Percentiles rank a stretch among this genome's conserved stretches.
phyloP scores from a whole-genome alignment of 345 rosid genomes.

The Limnanthes douglasii region DNA sequence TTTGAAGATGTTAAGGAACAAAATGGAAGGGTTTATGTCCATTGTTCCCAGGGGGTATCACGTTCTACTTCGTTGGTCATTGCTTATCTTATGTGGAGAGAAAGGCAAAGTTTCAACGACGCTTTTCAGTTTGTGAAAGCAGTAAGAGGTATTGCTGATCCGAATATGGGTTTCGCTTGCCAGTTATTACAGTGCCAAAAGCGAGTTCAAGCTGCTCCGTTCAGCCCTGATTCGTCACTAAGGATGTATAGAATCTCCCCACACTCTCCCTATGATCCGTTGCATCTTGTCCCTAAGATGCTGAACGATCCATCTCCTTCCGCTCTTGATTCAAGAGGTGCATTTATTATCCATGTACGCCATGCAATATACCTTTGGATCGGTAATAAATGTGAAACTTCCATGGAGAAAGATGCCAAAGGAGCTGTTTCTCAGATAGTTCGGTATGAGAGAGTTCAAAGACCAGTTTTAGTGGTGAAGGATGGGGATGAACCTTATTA shows the following conservation, averaged over 20 bases:
- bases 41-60: conserved; percentile 98
- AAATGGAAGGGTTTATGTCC: conserved; percentile 86
- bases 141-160: conserved; percentile 96
- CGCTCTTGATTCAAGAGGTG: conserved; percentile 93
- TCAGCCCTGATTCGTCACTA: conserved; percentile 89
- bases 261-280: conserved; percentile 93
- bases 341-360: conserved; percentile 87
- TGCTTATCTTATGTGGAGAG: conserved; percentile 99
- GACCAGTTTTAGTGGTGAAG: conserved; percentile 45
- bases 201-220: conserved; percentile 93
- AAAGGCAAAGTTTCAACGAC: conserved; percentile 95
- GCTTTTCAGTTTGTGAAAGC: conserved; percentile 96
- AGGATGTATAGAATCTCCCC: conserved; percentile 91
- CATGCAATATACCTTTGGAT: conserved; percentile 80
- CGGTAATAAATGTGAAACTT: conserved; percentile 72
- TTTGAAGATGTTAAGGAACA: conserved; percentile 97
- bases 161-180: conserved; percentile 99
- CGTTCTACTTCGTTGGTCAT: conserved; percentile 97
- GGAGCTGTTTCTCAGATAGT: conserved; percentile 93
- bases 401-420: conserved; percentile 96
- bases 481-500: conserved; percentile 84
- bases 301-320: conserved; percentile 71
- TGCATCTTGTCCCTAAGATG: conserved; percentile 96
- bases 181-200: conserved; percentile 96
- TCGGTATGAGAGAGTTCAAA: conserved; percentile 83